phyloP scores from a whole-genome alignment of 1,284 basidiomycete genomes.

The Boletus smithii region DNA sequence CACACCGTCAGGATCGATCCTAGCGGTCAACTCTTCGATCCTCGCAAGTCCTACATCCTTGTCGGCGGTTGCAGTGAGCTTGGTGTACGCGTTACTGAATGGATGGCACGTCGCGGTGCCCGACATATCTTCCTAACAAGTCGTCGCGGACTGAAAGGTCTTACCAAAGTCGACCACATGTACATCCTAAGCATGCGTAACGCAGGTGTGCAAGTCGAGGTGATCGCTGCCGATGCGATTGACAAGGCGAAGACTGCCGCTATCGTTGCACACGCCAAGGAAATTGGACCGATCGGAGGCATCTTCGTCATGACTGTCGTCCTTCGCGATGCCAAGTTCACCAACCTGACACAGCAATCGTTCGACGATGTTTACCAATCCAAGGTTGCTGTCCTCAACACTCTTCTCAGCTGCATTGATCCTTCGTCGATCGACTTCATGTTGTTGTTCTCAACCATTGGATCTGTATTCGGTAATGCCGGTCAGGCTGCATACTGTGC shows the following conservation, averaged over 20 bases:
- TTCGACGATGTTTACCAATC: conserved; percentile 34
- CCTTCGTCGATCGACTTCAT: conserved; percentile 31
- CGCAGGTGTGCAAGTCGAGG: conserved; percentile 22
- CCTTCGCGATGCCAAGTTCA: conserved; percentile 32
- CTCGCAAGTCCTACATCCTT: conserved; percentile 33
- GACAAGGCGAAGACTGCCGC: conserved; percentile 17
- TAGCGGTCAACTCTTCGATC: conserved; percentile 27
- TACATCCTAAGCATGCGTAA: conserved; percentile 26
- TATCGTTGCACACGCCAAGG: conserved; percentile 22
- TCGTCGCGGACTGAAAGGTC: conserved; percentile 27
- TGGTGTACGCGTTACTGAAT: conserved; percentile 33
- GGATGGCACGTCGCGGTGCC: conserved; percentile 32
- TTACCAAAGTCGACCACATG: conserved; percentile 27
- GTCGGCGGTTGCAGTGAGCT: conserved; percentile 32
- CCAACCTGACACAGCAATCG: conserved; percentile 32
- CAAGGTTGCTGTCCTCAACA: conserved; percentile 30
- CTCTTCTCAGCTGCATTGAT: conserved; percentile 24
- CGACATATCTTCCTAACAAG: conserved; percentile 34
- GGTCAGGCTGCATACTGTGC: conserved; percentile 35
- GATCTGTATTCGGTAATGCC: conserved; percentile 34
- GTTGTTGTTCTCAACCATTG: conserved; percentile 33
- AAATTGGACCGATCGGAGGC: conserved; percentile 24
- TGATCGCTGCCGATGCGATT: conserved; percentile 27
- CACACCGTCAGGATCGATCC: conserved; percentile 21
- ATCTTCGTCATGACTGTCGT: conserved; percentile 35